Base-by-base conservation (phyloP, 2,329 filamentous ascomycete genomes). In the Lasiodiplodia theobromae region DNA sequence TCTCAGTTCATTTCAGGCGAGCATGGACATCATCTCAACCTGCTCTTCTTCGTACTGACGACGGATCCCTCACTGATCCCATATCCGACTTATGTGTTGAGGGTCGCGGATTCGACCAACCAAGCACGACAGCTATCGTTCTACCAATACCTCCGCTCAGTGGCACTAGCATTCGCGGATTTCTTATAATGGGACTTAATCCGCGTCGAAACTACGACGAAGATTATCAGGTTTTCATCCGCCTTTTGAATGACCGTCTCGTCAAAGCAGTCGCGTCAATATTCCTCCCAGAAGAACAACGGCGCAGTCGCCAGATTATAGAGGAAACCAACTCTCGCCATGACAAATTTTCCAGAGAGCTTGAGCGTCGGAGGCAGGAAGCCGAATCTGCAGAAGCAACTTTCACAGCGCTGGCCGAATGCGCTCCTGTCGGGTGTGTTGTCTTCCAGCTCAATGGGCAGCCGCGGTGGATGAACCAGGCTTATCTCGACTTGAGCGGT, bases 21-120 rank as follows among this genome's bases (percentile, higher is more conserved):
- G 53, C 68, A 14, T 69, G 68, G 68, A 67, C 49, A n/a, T 69
- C 68, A n/a, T 40, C 53, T 18, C 31, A 69, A n/a, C 63, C 68
- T 3, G 49, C n/a, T 18, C 18, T 68, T 31, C 23, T 68, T 23
- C 47, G 49, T 6, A 5, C 25, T 12, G 31, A 14, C 10, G 49
- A 67, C 25, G 25, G 47, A 18, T 53, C 54, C 37, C 52, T 69
- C 4, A 49, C 47, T 8, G 28, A 47, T 4, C 18, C 23, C 10
- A 18, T 60, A 23, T 37, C 44, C 7, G 12, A 52, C 2, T 18
- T 66, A 8, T 18, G 8, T 4, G 44, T 54, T 2, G 31, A 49
- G 44, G 63, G 56, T 2, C 53, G 68, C 6, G 68, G 60, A 2
- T 69, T 69, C 63, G 21, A 31, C 10, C 47, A 69, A 14, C 53